Conservation (phyloP, 2,329 filamentous ascomycete species). For the Scedosporium apiospermum region DNA sequence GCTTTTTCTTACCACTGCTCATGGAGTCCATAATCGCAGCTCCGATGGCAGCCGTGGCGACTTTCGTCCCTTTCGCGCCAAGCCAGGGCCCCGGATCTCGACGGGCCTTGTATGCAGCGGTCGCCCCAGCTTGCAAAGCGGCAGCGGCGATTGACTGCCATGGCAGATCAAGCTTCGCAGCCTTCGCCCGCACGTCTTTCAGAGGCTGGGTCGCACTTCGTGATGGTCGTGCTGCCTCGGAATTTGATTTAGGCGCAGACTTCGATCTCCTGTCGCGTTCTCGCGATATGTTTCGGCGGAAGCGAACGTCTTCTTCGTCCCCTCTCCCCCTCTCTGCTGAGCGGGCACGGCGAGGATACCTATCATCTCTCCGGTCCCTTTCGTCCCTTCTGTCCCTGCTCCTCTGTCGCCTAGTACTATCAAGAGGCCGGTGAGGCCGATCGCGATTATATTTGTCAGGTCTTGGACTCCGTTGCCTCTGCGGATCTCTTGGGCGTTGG, state of each 20-base stretch:
- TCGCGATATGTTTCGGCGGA: neutral
- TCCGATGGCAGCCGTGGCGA: conserved; percentile 37
- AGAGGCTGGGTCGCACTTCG: neutral
- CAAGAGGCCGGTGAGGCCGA: neutral
- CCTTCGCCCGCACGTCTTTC: neutral
- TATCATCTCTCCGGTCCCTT: neutral
- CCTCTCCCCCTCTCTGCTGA: neutral
- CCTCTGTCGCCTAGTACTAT: neutral
- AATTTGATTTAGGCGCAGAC: neutral
- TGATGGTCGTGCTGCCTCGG: neutral
- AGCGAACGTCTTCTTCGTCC: neutral
- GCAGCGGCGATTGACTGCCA: conserved; percentile 30
- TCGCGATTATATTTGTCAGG: neutral
- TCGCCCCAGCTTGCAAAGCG: conserved; percentile 35
- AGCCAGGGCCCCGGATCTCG: conserved; percentile 35
- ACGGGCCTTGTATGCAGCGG: conserved; percentile 36
- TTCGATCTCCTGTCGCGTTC: neutral
- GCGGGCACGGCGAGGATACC: neutral
- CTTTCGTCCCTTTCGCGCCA: conserved; percentile 36
- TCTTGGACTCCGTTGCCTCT: too few species aligned
- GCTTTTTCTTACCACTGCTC: conserved; percentile 22
- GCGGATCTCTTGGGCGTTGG: too few species aligned
- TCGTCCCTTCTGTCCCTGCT: neutral
- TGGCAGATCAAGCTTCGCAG: neutral
- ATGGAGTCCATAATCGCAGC: conserved; percentile 39